A percentile compares a stretch with the other conserved stretches of the same genome.
phyloP scores from a whole-genome alignment of 495 filamentous ascomycete genomes.

The Xylaria grammica region DNA sequence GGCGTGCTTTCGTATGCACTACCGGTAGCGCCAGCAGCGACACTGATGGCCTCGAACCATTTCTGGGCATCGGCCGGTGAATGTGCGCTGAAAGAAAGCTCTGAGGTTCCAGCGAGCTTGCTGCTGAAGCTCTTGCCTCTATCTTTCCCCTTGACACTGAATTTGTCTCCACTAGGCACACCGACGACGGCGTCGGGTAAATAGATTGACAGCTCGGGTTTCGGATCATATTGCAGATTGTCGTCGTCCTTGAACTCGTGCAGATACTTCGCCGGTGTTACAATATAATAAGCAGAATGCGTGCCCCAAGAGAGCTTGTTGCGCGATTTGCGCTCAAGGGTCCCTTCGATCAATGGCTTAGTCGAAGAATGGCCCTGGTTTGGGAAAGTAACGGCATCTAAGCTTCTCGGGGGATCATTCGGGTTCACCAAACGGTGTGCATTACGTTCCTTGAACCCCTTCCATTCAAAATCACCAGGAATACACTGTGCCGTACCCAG shows the following conservation, averaged over 20 bases:
- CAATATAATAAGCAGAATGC: slow-evolving; percentile 82
- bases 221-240: slow-evolving; percentile 78
- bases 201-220: slow-evolving; percentile 86
- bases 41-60: slow-evolving; percentile 76
- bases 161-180: slow-evolving; percentile 75
- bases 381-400: slow-evolving; percentile 77
- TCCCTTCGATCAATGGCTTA: slow-evolving; percentile 82
- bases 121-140: slow-evolving; percentile 54
- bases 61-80: slow-evolving; percentile 74
- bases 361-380: slow-evolving; percentile 86
- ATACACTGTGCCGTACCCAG: slow-evolving; percentile 76
- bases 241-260: slow-evolving; percentile 97
- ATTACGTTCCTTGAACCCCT: slow-evolving; percentile 75
- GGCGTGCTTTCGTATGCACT: slow-evolving; percentile 36
- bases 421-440: slow-evolving; percentile 78
- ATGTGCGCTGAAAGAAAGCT: slow-evolving; percentile 68
- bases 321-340: slow-evolving; percentile 82
- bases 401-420: slow-evolving; percentile 68
- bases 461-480: slow-evolving; percentile 91
- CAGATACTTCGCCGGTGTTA: slow-evolving; percentile 82
- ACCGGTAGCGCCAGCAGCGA: slow-evolving; percentile 47
- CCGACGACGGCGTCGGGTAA: slow-evolving; percentile 89
- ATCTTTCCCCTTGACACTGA: slow-evolving; percentile 95
- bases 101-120: slow-evolving; percentile 57
- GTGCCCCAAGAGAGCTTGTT: slow-evolving; percentile 77